phyloP scores from a whole-genome alignment of 768 basidiomycete species.

The Hortiboletus campestris region DNA sequence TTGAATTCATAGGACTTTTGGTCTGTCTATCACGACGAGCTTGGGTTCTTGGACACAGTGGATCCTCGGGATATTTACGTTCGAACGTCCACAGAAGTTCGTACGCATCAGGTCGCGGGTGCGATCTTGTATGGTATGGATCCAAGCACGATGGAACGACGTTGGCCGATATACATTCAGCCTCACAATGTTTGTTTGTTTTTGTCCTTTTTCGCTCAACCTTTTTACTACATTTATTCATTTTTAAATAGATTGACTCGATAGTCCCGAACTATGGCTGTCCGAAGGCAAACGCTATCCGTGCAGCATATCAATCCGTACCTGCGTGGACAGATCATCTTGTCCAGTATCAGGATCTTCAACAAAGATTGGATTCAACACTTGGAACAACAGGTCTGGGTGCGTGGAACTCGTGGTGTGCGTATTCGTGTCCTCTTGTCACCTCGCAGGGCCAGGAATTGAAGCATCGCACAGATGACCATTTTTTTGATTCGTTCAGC shows the following conservation, averaged over 20 bases:
- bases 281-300: conserved; percentile 39
- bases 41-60: conserved; percentile 38
- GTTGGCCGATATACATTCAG: conserved; percentile 42
- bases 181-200: conserved; percentile 38
- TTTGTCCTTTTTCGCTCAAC: background rate
- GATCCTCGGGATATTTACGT: conserved; percentile 39
- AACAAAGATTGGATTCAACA: conserved; percentile 36
- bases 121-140: conserved; percentile 49
- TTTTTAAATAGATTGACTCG: conserved; percentile 41
- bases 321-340: conserved; percentile 49
- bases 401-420: conserved; percentile 50
- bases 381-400: conserved; percentile 41
- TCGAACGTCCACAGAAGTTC: conserved; percentile 43
- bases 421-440: conserved; percentile 10
- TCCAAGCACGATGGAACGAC: conserved; percentile 25
- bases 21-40: conserved; percentile 38
- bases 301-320: conserved; percentile 41
- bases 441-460: background rate
- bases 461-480: conserved; percentile 28
- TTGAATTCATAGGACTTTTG: conserved; percentile 42
- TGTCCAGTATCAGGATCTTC: conserved; percentile 34
- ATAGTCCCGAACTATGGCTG: conserved; percentile 45
- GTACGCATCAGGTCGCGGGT: conserved; percentile 48
- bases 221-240: background rate
- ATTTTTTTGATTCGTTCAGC: conserved; percentile 52